Evolutionary conservation across 352 stramenopile genomes (phyloP), one percentile per base, ranked within the genome.

Genomic region (Phytophthora sp.): DNA sequence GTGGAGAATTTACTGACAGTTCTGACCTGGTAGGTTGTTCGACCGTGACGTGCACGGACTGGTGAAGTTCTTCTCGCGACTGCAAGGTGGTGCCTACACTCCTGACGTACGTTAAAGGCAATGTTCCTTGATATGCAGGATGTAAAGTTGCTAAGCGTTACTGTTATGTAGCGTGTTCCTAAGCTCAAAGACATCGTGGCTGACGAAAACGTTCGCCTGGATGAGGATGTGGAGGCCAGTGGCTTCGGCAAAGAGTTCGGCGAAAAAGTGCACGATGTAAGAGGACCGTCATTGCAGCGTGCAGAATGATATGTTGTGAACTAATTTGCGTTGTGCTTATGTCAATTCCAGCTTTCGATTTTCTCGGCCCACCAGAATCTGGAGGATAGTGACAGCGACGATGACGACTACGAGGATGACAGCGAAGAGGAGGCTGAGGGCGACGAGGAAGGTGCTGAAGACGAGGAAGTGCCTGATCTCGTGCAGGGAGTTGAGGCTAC

Each of bases 31-130:
- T 24, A 96, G 87, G 26, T 79, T 97, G 15, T 98, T 98, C 61
- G 76, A 98, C 65, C 77, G 97, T 34, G 98, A 99, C 80, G 96
- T 99, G 4, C 78, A 96, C 18, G 96, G 96, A n/a, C 74, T 99
- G 5, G 84, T 98, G 5, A 98, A 98, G 60, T 99, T 98, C 72
- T 99, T 98, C 52, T 96, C 88, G 23, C 77, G 87, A 30, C 67
- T 94, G 12, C 87, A 94, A 63, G 82, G 83, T 41, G 88, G 84
- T 28, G 81, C 88, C 17, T 96, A 94, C 69, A 84, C 77, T 9
- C 88, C 87, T 45, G 72, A 97, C 70, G 84, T 97, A 87, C 69
- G 91, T 90, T 54, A n/a, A n/a, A n/a, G n/a, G n/a, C n/a, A n/a
- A n/a, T n/a, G n/a, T n/a, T n/a, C n/a, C n/a, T n/a, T n/a, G n/a